Base-by-base conservation (phyloP, 2,329 filamentous ascomycete species). In the Hymenoscyphus fructigenus region DNA sequence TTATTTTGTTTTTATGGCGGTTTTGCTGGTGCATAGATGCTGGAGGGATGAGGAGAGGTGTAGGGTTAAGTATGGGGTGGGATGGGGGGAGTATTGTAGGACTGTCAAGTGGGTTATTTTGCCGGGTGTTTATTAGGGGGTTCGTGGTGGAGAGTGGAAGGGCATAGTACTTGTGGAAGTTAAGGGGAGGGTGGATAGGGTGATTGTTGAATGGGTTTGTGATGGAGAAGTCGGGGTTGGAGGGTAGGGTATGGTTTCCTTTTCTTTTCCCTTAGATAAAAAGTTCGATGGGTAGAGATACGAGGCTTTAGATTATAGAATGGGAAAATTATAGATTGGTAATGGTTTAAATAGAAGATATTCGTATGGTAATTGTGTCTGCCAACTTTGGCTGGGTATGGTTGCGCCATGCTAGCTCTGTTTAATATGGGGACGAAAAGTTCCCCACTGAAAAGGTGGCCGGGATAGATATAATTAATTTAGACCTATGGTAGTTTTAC, bases 41-140 rank as follows among this genome's bases (percentile, higher is more conserved):
- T 75, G 77, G 38, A 75, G 80, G 10, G 81, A 82, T 59, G 81
- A 83, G 69, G 75, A 76, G 60, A 73, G 80, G 9, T 82, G 80
- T 50, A 74, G 71, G 1, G 74, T 71, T 23, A 83, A 83, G 66
- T 83, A 83, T 62, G 80, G 81, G 2, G 69, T 74, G 2, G 74
- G 74, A 0, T 83, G 81, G 81, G 72, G 76, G 7, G 75, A 76
- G 55, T 83, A 83, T 68, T 80, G 79, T 66, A 66, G 64, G 23
- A 75, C 69, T 4, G 80, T 82, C 3, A 75, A 68, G 10, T 82
- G 77, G 76, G 76, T 79, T 28, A 74, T 79, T 78, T 4, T 84
- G 79, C 67, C 78, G 78, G 71, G 75, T 82, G 20, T 81, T 79
- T 63, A 73, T 44, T 69, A 57, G 41, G 41, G 15, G 3, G 15